Conservation (phyloP, 2,329 filamentous ascomycete genomes). For the Blastomyces parvus region DNA sequence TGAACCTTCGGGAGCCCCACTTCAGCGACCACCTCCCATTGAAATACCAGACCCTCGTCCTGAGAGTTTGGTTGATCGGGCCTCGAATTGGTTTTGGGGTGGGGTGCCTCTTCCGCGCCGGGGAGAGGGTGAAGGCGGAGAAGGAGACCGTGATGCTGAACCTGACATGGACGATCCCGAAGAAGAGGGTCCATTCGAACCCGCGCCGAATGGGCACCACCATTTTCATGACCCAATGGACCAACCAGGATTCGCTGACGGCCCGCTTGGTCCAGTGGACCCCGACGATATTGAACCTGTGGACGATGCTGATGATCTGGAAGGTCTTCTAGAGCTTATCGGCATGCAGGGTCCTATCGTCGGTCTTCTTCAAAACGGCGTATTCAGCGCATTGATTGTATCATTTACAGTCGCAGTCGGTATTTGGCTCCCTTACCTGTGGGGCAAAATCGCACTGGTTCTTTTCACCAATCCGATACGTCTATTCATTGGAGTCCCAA, state of each 20-base stretch:
- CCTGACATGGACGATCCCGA: constrained; percentile 47
- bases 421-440: constrained; percentile 84
- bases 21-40: constrained; percentile 2
- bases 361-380: constrained; percentile 83
- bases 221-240: constrained; percentile 2
- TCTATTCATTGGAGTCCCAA: constrained; percentile 56
- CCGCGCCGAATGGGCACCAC: constrained; percentile 41
- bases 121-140: constrained; percentile 36
- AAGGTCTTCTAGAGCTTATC: constrained; percentile 90
- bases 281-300: constrained; percentile 46
- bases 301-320: constrained; percentile 79
- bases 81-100: constrained; percentile 40
- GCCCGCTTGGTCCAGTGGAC: not conserved
- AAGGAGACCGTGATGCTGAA: constrained; percentile 42
- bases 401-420: constrained; percentile 76
- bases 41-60: constrained; percentile 13
- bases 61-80: constrained; percentile 19
- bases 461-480: constrained; percentile 66
- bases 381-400: constrained; percentile 87
- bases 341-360: constrained; percentile 91
- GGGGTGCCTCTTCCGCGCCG: constrained; percentile 23
- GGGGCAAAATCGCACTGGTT: constrained; percentile 75
- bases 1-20: not conserved
- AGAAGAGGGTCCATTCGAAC: constrained; percentile 53
- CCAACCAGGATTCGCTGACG: not conserved